phyloP scores from a whole-genome alignment of 768 basidiomycete genomes.

The Kwoniella sp. region DNA sequence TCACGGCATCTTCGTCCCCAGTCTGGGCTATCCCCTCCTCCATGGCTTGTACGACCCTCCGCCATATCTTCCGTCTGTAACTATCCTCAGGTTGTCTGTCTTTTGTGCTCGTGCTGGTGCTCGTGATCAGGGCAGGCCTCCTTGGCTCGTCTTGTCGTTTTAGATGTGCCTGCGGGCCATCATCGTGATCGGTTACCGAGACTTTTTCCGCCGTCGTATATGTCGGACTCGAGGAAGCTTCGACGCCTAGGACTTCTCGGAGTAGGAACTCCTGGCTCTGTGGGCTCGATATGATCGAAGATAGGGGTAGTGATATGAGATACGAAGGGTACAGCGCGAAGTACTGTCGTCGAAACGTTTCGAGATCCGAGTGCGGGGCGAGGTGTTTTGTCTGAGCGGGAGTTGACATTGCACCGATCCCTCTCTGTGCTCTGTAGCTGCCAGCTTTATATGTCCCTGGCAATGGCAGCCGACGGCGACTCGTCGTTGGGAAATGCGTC shows the following conservation, averaged over 20 bases:
- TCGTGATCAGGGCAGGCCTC: no score
- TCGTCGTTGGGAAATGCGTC: no score
- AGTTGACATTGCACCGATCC: no score
- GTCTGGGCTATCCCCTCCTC: conserved; percentile 30
- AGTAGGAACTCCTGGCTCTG: conserved; percentile 3
- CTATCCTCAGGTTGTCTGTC: conserved; percentile 16
- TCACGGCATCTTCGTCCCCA: conserved; percentile 19
- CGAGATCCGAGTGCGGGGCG: neutral
- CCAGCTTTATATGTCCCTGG: no score
- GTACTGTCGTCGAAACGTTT: conserved; percentile 36
- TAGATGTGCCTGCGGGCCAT: no score
- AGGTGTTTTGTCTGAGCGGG: neutral
- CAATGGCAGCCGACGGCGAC: no score
- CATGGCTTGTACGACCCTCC: conserved; percentile 27
- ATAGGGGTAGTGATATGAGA: conserved; percentile 21
- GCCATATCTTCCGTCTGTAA: conserved; percentile 32
- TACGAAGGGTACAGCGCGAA: conserved; percentile 41
- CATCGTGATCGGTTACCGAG: no score
- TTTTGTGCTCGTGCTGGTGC: no score
- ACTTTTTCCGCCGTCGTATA: no score
- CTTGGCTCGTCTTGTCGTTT: no score
- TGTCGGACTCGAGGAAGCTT: no score
- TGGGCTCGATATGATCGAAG: neutral
- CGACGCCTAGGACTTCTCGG: conserved; percentile 23
- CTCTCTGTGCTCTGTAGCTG: no score